Base-by-base conservation (phyloP, 495 filamentous ascomycete genomes). In the Viridothelium virens region DNA sequence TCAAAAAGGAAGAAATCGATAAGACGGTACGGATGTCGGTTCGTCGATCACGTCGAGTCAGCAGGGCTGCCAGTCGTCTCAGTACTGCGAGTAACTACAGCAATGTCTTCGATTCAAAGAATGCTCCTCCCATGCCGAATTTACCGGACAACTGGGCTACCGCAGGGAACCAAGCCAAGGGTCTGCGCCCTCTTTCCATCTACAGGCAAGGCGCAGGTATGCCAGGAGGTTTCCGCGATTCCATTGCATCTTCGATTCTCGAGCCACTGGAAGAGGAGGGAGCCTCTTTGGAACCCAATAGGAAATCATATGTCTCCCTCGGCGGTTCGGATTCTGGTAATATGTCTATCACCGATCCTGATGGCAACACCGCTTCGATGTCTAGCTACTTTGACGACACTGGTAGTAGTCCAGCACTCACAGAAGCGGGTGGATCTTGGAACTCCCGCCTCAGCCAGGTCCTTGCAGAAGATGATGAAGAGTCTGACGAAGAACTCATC, bases 251-350 rank as follows among this genome's bases (percentile, higher is more conserved):
- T 2, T 92, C 89, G 47, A 86, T 93, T 61, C 87, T 98, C 37
- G 92, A 96, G 61, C 86, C 88, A 33, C 80, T 96, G 18, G 92
- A 95, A 70, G 94, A 99, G 76, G 94, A 97, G 74, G 53, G 31
- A 6, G 93, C 91, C 39, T 88, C 91, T 7, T 84, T 87, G 47
- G 92, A 96, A 72, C 90, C 90, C 2, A 91, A 96, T 74, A 85
- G 94, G 70, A 96, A 96, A 74, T 96, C 92, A 6, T 98, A 97
- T 71, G 91, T 97, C 64, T 96, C 94, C 0, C 96, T 97, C 61
- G 72, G 70, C 36, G 75, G 69, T 67, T 71, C 75, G 36, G 59
- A 63, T 11, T 69, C 38, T 50, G 63, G 56, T 56, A 78, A 77
- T 65, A 79, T 90, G 65, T 85, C 83, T 62, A 79, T 88, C 68